phyloP scores from a whole-genome alignment of 805 yeast species.

The Blastobotrys robertii region DNA sequence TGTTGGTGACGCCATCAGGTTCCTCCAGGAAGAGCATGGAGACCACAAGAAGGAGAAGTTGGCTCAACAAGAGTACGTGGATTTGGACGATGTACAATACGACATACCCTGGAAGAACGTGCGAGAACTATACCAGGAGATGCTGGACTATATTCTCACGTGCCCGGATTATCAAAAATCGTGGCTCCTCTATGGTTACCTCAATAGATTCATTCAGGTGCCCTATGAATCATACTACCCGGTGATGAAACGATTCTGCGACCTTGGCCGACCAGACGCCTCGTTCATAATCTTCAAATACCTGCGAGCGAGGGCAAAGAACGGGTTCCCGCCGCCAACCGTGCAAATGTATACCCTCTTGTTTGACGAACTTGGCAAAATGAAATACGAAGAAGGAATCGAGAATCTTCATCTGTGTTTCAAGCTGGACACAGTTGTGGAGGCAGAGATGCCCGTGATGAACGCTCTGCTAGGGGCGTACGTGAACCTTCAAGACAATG shows the following conservation, averaged over 20 bases:
- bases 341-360: conserved; percentile 50
- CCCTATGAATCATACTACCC: conserved; percentile 54
- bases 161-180: conserved; percentile 34
- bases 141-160: conserved; percentile 37
- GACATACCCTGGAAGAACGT: conserved; percentile 21
- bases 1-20: conserved; percentile 33
- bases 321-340: conserved; percentile 41
- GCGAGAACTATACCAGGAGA: conserved; percentile 32
- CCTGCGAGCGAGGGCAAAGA: conserved; percentile 43
- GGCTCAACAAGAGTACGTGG: conserved; percentile 1
- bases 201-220: conserved; percentile 44
- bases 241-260: conserved; percentile 46
- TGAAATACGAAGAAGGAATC: conserved; percentile 54
- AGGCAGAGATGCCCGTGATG: conserved; percentile 46
- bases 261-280: conserved; percentile 45
- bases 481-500: conserved; percentile 44
- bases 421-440: conserved; percentile 51
- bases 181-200: conserved; percentile 50
- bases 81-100: conserved; percentile 13
- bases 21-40: conserved; percentile 37
- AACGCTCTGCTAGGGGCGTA: conserved; percentile 60
- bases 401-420: conserved; percentile 51
- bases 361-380: conserved; percentile 51
- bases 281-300: conserved; percentile 54
- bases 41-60: conserved; percentile 9